These are phyloP conservation scores for Aspergillus sclerotiicarbonarius DNA, from an alignment of 495 filamentous ascomycete genomes.

Conservation along the genomic window DNA sequence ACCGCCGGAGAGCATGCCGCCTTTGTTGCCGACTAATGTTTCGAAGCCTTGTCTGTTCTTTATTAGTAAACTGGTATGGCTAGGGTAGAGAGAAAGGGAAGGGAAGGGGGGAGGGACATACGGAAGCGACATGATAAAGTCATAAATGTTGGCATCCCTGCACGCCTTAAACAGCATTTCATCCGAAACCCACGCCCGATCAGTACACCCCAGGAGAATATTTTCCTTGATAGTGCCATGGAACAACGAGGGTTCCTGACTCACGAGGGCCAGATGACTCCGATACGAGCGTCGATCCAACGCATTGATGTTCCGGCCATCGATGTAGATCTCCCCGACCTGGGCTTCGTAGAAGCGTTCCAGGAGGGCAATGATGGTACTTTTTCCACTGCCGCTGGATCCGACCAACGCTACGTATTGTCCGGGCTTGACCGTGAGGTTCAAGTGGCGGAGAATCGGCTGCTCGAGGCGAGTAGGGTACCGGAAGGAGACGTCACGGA, in stretches of 20 bases:
- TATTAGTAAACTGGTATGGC: conserved; percentile 11
- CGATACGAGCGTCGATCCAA: conserved; percentile 77
- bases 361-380: conserved; percentile 71
- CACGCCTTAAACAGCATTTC: conserved; percentile 69
- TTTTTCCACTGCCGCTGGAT: conserved; percentile 78
- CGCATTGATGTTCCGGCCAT: conserved; percentile 68
- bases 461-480: conserved; percentile 76
- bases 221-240: conserved; percentile 83
- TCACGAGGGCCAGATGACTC: conserved; percentile 71
- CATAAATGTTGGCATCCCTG: conserved; percentile 85
- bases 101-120: conserved; percentile 18
- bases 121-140: conserved; percentile 75
- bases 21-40: conserved; percentile 74
- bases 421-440: conserved; percentile 67
- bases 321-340: conserved; percentile 65
- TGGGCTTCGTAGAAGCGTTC: conserved; percentile 83
- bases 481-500: conserved; percentile 75
- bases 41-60: conserved; percentile 61
- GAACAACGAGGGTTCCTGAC: conserved; percentile 83
- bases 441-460: conserved; percentile 69
- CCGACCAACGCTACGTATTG: conserved; percentile 81
- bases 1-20: conserved; percentile 74
- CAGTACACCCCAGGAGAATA: conserved; percentile 61
- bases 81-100: conserved; percentile 12
- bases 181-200: conserved; percentile 59